Evolutionary conservation across 2,329 filamentous ascomycete species (phyloP), one percentile per base, ranked within the genome.

Genomic region (Samsoniella hepiali): DNA sequence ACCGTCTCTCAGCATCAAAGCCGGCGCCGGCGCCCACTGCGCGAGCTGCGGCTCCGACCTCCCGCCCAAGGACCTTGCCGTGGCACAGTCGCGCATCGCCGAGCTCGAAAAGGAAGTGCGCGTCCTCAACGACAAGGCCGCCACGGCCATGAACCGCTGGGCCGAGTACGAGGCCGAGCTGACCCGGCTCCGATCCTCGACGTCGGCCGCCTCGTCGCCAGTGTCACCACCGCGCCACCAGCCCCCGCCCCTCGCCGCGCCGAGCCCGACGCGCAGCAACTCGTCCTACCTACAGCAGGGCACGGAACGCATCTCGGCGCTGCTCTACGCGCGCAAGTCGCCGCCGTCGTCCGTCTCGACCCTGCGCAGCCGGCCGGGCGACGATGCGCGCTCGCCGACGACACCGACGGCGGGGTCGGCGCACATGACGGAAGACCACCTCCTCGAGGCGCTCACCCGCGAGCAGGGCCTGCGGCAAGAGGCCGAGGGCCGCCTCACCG

Each of bases 141-240:
- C 87, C 3, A 84, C 86, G 40, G 80, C 81, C 72, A 82, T 86
- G 66, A 83, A 87, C 74, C 84, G 82, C 72, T 88, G 84, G 83
- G 89, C 90, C 71, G 88, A 92, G 78, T 93, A 92, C 80, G 91
- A 94, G 76, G 90, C 92, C 75, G 89, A 93, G 73, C 82, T 93
- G 47, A 80, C 85, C 51, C 79, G 76, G 51, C 79, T 92, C 62
- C 85, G 85, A 67, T 77, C 76, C 42, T 69, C 53, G 15, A n/a
- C 57, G 8, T 42, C 57, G 32, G 69, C 68, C 67, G 68, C 36
- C 53, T 36, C 54, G 54, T 8, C 36, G n/a, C 57, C 27, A 27
- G 49, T 29, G 49, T 51, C 49, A 67, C 56, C 68, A 66, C 62
- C 6, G 55, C 58, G 50, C 45, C 34, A 10, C 22, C 57, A 47